These are phyloP conservation scores for Phyllosticta citriasiana DNA, from an alignment of 2,329 filamentous ascomycete genomes.

Conservation along the genomic window DNA sequence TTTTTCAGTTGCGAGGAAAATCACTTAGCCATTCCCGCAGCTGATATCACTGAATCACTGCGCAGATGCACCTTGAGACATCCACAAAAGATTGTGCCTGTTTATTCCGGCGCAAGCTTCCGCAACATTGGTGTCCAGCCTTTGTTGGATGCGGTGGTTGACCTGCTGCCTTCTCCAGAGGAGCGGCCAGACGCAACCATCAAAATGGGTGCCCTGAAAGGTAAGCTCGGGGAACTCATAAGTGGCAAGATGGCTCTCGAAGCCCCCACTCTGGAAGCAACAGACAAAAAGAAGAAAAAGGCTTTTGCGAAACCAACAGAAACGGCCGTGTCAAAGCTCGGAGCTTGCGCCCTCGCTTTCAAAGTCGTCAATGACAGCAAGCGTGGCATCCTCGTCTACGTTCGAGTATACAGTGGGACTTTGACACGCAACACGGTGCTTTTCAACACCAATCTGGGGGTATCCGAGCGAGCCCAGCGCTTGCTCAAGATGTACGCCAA, in stretches of 20 bases:
- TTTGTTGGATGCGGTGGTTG: constrained; percentile 76
- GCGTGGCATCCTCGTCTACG: constrained; percentile 80
- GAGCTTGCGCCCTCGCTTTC: constrained; percentile 65
- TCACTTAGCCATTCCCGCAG: constrained; percentile 53
- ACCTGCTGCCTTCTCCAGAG: constrained; percentile 73
- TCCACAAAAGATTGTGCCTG: constrained; percentile 65
- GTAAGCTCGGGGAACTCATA: constrained; percentile 41
- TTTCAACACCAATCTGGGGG: constrained; percentile 77
- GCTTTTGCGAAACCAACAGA: constrained; percentile 11
- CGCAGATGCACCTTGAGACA: constrained; percentile 59
- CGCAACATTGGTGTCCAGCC: constrained; percentile 90
- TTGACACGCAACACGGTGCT: constrained; percentile 63
- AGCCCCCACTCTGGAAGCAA: constrained; percentile 1
- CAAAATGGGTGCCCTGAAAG: constrained; percentile 49
- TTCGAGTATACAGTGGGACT: constrained; percentile 80
- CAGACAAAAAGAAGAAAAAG: constrained; percentile 12
- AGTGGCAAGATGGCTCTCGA: constrained; percentile 23
- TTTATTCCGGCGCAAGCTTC: constrained; percentile 88
- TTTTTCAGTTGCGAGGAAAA: constrained; percentile 73
- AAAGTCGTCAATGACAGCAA: constrained; percentile 87
- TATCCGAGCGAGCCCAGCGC: constrained; percentile 69
- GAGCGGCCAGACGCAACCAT: constrained; percentile 75
- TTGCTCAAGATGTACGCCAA: constrained; percentile 84
- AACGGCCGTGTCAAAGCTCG: constrained; percentile 49
- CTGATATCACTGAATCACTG: constrained; percentile 62